These are phyloP conservation scores for Tremella mesenterica DNA, from an alignment of 768 basidiomycete genomes.

Conservation along the genomic window DNA sequence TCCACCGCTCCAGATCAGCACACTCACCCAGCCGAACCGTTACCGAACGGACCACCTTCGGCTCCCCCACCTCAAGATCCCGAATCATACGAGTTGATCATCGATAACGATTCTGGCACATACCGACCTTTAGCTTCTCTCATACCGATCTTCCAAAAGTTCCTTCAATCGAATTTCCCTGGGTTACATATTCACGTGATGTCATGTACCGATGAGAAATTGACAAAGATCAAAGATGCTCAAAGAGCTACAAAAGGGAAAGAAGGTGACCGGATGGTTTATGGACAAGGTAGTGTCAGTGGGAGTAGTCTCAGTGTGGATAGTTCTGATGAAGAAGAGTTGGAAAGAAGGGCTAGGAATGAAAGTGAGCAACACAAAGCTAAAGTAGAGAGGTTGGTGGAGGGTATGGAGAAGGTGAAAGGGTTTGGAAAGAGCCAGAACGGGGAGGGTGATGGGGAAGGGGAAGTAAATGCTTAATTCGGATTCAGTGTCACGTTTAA, in stretches of 20 bases:
- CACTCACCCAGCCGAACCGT: constrained; percentile 22
- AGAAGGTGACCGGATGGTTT: constrained; percentile 34
- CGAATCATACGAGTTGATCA: constrained; percentile 65
- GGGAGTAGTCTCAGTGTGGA: constrained; percentile 37
- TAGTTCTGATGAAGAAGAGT: constrained; percentile 25
- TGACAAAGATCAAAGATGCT: constrained; percentile 45
- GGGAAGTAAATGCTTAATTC: constrained; percentile 5
- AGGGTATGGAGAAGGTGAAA: constrained; percentile 18
- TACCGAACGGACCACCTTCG: constrained; percentile 29
- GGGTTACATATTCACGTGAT: constrained; percentile 55
- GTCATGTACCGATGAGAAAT: constrained; percentile 48
- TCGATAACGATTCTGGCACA: constrained; percentile 71
- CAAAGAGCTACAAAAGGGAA: constrained; percentile 42
- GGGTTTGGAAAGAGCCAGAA: constrained; percentile 5
- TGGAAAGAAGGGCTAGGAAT: constrained; percentile 7
- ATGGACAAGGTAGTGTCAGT: constrained; percentile 24
- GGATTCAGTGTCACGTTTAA: not conserved
- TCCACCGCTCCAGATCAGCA: constrained; percentile 51
- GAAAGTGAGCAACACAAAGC: constrained; percentile 1
- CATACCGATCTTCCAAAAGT: constrained; percentile 55
- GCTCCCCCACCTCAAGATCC: constrained; percentile 39
- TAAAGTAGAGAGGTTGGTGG: constrained; percentile 12
- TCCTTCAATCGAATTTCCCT: constrained; percentile 67
- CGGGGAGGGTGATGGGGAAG: constrained; percentile 10
- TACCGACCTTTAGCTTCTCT: constrained; percentile 64